These are phyloP conservation scores for Neoascochyta sp. DNA, from an alignment of 2,329 filamentous ascomycete genomes.

Conservation along the genomic window DNA sequence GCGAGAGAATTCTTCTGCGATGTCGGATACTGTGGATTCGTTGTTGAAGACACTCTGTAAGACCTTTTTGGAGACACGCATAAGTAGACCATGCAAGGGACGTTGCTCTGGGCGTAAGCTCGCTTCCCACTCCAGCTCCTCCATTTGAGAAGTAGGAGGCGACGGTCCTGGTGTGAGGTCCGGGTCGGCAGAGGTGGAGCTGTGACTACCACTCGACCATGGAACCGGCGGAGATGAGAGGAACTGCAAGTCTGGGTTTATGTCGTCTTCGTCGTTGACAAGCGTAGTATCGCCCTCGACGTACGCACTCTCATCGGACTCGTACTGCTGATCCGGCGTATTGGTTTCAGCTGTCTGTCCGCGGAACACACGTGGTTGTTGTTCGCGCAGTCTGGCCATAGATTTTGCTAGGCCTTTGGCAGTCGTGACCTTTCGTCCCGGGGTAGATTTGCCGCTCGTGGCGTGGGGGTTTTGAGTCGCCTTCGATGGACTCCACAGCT, in stretches of 20 bases:
- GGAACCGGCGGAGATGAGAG: conserved; percentile 21
- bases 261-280: conserved; percentile 1
- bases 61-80: conserved; percentile 43
- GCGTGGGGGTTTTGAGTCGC: too few species aligned
- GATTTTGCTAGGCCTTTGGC: too few species aligned
- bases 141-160: conserved; percentile 19
- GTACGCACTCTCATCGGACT: conserved; percentile 2
- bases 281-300: conserved; percentile 10
- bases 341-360: too few species aligned
- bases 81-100: conserved; percentile 37
- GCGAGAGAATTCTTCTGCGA: conserved; percentile 44
- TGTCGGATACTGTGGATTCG: conserved; percentile 44
- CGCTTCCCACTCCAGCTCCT: conserved; percentile 40
- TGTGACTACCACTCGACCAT: conserved; percentile 23
- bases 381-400: too few species aligned
- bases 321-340: neutral
- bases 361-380: too few species aligned
- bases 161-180: conserved; percentile 15
- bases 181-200: conserved; percentile 23
- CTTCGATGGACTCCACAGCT: too few species aligned
- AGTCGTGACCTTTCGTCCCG: too few species aligned
- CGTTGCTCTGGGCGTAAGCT: conserved; percentile 40
- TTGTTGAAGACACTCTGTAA: conserved; percentile 46
- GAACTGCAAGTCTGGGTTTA: conserved; percentile 11
- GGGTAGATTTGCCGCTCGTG: too few species aligned